Evolutionary conservation across 2,329 filamentous ascomycete genomes (phyloP), one percentile per base, ranked within the genome.

Genomic region (Madurella fahalii): DNA sequence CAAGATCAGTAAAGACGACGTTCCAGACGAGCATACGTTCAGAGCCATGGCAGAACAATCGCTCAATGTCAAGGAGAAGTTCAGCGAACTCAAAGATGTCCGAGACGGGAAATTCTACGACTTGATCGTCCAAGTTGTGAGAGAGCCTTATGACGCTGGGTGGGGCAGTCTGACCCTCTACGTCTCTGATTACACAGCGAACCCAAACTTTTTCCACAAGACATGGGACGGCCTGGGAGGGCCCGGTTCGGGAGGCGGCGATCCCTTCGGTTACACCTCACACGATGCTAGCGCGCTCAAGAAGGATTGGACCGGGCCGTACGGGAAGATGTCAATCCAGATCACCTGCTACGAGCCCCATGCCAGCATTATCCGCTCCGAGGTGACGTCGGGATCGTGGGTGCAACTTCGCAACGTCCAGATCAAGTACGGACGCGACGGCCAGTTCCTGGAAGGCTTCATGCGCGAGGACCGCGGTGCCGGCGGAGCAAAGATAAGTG

Each of bases 131-230:
- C 80, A 92, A 65, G 82, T 95, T 2, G 79, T 91, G 45, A 75
- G 69, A 44, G 70, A 74, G 2, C 78, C 79, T 0, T 76, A 68
- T 42, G 17, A 20, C 16, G 71, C 75, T 31, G 17, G 62, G 7
- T 65, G 67, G 18, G 76, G 79, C 25, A 79, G 71, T 53, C 70
- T 81, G 12, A 81, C 83, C 5, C 60, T 96, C 0, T 91, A 91
- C 74, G 73, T 95, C 16, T 87, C 89, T 0, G 92, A 96, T 69
- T 96, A 92, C 68, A 95, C 90, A 0, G 72, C 81, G 48, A 90
- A 96, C 64, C 65, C 75, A 0, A 56, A 64, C 1, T 84, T 96
- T 54, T 85, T 78, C 60, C 70, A 83, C 37, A 83, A 72, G 47
- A 63, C 65, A 11, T 69, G 64, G 55, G 65, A 67, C 20, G 63